Conservation (phyloP, 441 rosid species). For the Erysimum pusillum region DNA sequence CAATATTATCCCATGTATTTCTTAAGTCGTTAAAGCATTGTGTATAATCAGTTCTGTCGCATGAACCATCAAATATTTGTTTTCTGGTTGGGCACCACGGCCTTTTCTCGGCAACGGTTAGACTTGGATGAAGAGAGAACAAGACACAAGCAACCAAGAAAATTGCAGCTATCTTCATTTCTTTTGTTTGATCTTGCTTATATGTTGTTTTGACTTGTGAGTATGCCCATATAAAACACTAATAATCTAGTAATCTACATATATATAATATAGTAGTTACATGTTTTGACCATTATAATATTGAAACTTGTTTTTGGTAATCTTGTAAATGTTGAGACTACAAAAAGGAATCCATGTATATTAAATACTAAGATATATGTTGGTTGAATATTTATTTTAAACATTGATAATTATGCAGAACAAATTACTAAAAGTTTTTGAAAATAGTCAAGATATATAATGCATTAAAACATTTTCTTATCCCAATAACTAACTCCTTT, state of each 20-base stretch:
- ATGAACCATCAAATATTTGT: conserved; percentile 38
- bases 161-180: conserved; percentile 34
- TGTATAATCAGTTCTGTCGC: conserved; percentile 24
- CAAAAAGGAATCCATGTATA: background rate
- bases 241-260: background rate
- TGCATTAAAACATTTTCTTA: background rate
- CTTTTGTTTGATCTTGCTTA: background rate
- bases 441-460: no score
- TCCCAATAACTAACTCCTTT: background rate
- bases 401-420: background rate
- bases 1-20: conserved; percentile 15
- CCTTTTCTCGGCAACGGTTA: conserved; percentile 22
- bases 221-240: background rate
- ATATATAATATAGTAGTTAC: background rate
- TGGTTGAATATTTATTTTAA: background rate
- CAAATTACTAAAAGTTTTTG: background rate
- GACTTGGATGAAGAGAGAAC: conserved; percentile 1
- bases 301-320: background rate
- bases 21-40: conserved; percentile 35
- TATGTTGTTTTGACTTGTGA: background rate
- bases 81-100: conserved; percentile 36
- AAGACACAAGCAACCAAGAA: conserved; percentile 33
- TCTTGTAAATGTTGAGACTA: background rate
- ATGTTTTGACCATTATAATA: background rate
- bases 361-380: background rate